Evolutionary conservation across 352 stramenopile species (phyloP), one percentile per base, ranked within the genome.

Genomic region (Thraustotheca clavata): DNA sequence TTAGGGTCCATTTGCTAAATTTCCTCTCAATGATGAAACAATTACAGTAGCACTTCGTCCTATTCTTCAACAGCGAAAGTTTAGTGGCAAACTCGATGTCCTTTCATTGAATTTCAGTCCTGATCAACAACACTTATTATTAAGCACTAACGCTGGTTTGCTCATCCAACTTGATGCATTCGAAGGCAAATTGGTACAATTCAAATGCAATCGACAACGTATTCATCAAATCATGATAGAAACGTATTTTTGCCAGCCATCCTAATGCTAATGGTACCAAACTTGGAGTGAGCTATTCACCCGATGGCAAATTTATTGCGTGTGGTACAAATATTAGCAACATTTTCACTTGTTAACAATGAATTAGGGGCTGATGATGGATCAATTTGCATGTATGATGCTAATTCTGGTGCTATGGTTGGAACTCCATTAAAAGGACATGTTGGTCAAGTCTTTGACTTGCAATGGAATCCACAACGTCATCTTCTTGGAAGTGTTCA

Each of bases 391-490:
- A 71, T 91, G 18, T 94, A 94, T 60, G 76, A 77, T 12, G 73
- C 80, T 18, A 57, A 72, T 9, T 78, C 69, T 14, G 85, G 85
- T 38, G 75, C 89, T 66, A 70, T 76, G 8, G 72, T 88, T 41
- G 75, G 87, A 38, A 70, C 74, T 4, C 62, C 90, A 24, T 69
- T 77, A 3, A 70, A 75, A 20, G 80, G 78, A 8, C 85, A 94
- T 61, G 71, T 83, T 34, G 85, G 85, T 1, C 73, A 77, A 1
- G 69, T 91, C 31, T 46, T 79, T 0, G 83, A 88, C 49, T 33
- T 94, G 49, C 75, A 89, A 52, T 91, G 85, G 85, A 94, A 91
- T 54, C 85, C 85, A 38, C 86, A 89, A 62, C 79, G 85, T n/a
- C 85, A 94, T 41, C 69, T 94, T 52, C 35, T 94, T 57, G 83